These are phyloP conservation scores for Asterionellopsis glacialis DNA, from an alignment of 108 stramenopile genomes.

Conservation along the genomic window DNA sequence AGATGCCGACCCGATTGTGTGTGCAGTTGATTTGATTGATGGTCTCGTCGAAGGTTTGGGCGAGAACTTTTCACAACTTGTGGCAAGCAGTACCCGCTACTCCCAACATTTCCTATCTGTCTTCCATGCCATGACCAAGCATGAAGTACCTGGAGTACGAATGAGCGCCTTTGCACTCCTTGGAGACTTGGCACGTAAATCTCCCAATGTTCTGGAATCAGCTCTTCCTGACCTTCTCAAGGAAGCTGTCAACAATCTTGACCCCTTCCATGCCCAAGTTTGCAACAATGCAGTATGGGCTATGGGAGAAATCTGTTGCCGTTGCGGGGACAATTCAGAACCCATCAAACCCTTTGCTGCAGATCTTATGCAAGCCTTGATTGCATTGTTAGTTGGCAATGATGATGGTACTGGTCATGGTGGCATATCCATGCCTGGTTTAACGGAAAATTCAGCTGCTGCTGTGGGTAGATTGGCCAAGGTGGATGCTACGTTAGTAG, in stretches of 20 bases:
- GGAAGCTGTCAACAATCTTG: constrained; percentile 59
- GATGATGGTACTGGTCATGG: constrained; percentile 27
- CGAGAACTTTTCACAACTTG: constrained; percentile 62
- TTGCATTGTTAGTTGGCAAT: constrained; percentile 80
- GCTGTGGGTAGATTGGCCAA: constrained; percentile 82
- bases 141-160: constrained; percentile 65
- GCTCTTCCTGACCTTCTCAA: constrained; percentile 57
- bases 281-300: constrained; percentile 94
- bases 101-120: constrained; percentile 62
- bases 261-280: constrained; percentile 53
- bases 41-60: constrained; percentile 88
- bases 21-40: constrained; percentile 85
- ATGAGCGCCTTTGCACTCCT: constrained; percentile 89
- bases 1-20: constrained; percentile 88
- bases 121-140: constrained; percentile 45
- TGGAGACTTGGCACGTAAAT: constrained; percentile 84
- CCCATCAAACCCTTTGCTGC: constrained; percentile 55
- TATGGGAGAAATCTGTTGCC: constrained; percentile 84
- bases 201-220: constrained; percentile 69
- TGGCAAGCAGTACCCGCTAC: constrained; percentile 66
- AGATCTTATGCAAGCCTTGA: constrained; percentile 59
- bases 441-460: constrained; percentile 87
- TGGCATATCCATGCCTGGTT: constrained; percentile 48
- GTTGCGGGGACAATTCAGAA: constrained; percentile 61
- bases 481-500: constrained; percentile 76